phyloP scores from a whole-genome alignment of 805 yeast genomes.

The Saccharomyces kudriavzevii region DNA sequence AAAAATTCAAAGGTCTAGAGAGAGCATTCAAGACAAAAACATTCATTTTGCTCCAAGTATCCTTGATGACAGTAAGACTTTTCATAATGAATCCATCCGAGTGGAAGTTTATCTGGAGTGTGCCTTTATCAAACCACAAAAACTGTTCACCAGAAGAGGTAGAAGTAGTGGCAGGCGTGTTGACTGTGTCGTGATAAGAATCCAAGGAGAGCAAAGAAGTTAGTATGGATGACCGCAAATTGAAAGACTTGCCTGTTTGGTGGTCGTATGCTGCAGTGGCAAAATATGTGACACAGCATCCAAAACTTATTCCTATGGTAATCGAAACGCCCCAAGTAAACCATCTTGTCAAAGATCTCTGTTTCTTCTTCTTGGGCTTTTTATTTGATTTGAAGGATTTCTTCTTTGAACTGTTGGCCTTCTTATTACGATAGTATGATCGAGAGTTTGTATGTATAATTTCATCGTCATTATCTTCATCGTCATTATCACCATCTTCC shows the following conservation, averaged over 20 bases:
- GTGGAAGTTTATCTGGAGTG: background rate
- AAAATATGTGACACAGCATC: conserved; percentile 22
- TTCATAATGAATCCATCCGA: background rate
- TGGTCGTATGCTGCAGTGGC: conserved; percentile 2
- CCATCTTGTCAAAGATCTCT: conserved; percentile 7
- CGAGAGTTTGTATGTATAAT: background rate
- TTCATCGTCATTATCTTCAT: conserved; percentile 4
- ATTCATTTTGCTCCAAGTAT: background rate
- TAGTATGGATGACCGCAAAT: background rate
- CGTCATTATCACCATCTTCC: conserved; percentile 4
- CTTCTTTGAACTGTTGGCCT: background rate
- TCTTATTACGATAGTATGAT: background rate
- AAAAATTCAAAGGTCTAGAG: background rate
- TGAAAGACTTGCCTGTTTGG: background rate
- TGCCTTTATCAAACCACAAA: background rate
- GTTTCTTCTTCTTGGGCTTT: background rate
- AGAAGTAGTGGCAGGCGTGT: background rate
- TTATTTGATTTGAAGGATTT: background rate
- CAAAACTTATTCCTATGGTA: conserved; percentile 27
- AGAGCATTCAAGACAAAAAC: background rate
- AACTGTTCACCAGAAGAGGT: background rate
- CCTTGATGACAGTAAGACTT: background rate
- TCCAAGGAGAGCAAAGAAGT: background rate
- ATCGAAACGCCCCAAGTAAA: conserved; percentile 24
- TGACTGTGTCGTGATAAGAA: background rate